Base-by-base conservation (phyloP, 441 rosid genomes). In the Bocquillonia castaneifolia region DNA sequence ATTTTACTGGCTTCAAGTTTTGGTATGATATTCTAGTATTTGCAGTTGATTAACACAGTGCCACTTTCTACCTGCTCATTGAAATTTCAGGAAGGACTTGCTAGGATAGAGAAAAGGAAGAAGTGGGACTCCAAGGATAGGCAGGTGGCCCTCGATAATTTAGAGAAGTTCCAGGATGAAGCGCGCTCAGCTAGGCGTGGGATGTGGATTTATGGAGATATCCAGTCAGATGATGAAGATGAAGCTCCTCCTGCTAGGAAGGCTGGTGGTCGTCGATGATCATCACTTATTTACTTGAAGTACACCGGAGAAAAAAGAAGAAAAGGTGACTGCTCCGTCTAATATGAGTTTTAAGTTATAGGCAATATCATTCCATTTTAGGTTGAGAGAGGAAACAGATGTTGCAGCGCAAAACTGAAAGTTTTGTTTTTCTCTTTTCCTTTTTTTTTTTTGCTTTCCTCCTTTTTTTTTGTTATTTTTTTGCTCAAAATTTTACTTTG, bases 201-300 rank as follows among this genome's bases (percentile, higher is more conserved):
- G 57, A 92, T 94, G 68, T 94, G 99, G 99, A 81, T 81, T 73
- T 90, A 94, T 6, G 99, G 99, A 52, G 99, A 94, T 77, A 73
- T 91, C n/a, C 76, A 90, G 68, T 94, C 99, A 1, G 99, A 94
- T 47, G 99, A 94, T 22, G 99, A 94, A 84, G 99, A 91, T 55
- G 63, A 67, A 23, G 80, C 40, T 25, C 89, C 89, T 26, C 88
- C 86, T 47, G 85, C 66, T 45, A 84, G 82, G 70, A 88, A 88
- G 76, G 69, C 81, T 13, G 89, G 83, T 14, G 90, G 91, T 39
- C 88, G 91, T 39, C 84, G 90, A 20, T 82, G 76, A 85, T 12
- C 55, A 59, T 42, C 40, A 17, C 37, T 52, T 40, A 31, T 60
- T 48, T 59, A 20, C 22, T 51, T 7, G 15, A 36, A 71, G 37